Evolutionary conservation across 345 rosid species (phyloP).

Genomic region (Ceriops tagal): DNA sequence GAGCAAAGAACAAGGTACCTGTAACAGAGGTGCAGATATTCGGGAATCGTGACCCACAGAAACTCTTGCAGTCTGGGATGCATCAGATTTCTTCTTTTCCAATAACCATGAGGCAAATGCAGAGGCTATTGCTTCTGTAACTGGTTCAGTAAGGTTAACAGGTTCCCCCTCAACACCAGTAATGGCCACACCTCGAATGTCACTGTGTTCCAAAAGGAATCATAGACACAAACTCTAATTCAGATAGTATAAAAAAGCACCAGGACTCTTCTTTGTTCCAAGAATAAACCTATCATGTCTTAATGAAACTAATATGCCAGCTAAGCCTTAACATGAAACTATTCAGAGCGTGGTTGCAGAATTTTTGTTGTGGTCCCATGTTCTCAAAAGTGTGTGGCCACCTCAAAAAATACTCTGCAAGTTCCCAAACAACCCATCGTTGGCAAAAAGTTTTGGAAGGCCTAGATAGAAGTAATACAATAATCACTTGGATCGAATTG

Average conservation of each 20-base stretch:
- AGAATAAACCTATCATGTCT: not conserved
- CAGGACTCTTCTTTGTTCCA: not conserved
- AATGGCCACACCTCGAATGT: constrained; percentile 92
- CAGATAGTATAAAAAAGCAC: not conserved
- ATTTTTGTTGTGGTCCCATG: too few relatives aligned
- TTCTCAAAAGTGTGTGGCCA: too few relatives aligned
- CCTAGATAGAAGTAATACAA: not conserved
- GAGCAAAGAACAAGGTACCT: constrained; percentile 34
- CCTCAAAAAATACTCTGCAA: too few relatives aligned
- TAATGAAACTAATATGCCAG: too few relatives aligned
- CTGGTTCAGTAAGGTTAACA: constrained; percentile 70
- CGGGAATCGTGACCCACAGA: constrained; percentile 98
- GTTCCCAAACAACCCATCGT: too few relatives aligned
- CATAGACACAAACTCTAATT: constrained; percentile 7
- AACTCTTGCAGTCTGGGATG: constrained; percentile 42
- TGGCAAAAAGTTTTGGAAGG: too few relatives aligned
- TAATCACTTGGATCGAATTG: not conserved
- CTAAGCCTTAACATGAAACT: too few relatives aligned
- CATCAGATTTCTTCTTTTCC: constrained; percentile 58
- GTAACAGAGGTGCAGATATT: constrained; percentile 71
- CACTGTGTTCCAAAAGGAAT: constrained; percentile 42
- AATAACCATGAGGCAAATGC: constrained; percentile 86
- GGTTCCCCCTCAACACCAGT: constrained; percentile 94
- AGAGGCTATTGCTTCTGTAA: constrained; percentile 89
- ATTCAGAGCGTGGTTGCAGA: too few relatives aligned